Percentiles rank a stretch among this genome's conserved stretches.
phyloP scores from a whole-genome alignment of 2,329 filamentous ascomycete genomes.

The Neonectria punicea region DNA sequence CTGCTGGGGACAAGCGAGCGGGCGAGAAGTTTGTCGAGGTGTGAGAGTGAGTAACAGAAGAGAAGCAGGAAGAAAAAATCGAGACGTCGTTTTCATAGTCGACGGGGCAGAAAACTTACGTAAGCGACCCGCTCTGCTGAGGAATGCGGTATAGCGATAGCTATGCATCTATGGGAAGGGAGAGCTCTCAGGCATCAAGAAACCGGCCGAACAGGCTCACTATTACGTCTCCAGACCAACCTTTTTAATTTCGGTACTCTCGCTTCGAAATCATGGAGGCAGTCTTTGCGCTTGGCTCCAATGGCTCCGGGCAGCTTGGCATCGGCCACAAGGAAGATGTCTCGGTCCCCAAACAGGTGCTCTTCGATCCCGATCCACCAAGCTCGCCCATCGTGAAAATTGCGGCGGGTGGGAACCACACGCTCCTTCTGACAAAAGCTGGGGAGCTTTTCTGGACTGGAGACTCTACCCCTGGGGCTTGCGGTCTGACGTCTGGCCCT shows the following conservation, averaged over 20 bases:
- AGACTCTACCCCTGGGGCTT: constrained; percentile 64
- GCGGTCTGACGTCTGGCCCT: constrained; percentile 54
- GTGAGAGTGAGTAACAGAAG: constrained; percentile 29
- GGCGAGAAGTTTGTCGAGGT: constrained; percentile 22
- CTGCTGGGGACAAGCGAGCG: constrained; percentile 24
- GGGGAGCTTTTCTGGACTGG: constrained; percentile 75
- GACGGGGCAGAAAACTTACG: constrained; percentile 35
- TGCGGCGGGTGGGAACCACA: constrained; percentile 86
- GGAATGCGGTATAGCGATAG: constrained; percentile 40
- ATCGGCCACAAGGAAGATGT: constrained; percentile 78
- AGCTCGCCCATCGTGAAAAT: constrained; percentile 52
- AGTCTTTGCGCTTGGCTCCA: constrained; percentile 78
- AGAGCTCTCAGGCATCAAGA: constrained; percentile 3
- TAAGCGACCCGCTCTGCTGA: constrained; percentile 22
- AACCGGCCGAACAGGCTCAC: constrained; percentile 1
- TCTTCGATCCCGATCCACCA: constrained; percentile 60
- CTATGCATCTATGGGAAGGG: constrained; percentile 38
- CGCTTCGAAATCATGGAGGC: constrained; percentile 52
- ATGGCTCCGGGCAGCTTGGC: constrained; percentile 79
- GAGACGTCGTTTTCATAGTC: constrained; percentile 34
- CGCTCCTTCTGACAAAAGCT: constrained; percentile 72
- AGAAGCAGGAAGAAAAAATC: constrained; percentile 35
- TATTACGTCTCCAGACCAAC: not conserved
- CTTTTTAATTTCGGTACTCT: constrained; percentile 18
- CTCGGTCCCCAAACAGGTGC: constrained; percentile 69